Base-by-base conservation (phyloP, 75 land plant genomes). In the Chamaecyparis obtusa region DNA sequence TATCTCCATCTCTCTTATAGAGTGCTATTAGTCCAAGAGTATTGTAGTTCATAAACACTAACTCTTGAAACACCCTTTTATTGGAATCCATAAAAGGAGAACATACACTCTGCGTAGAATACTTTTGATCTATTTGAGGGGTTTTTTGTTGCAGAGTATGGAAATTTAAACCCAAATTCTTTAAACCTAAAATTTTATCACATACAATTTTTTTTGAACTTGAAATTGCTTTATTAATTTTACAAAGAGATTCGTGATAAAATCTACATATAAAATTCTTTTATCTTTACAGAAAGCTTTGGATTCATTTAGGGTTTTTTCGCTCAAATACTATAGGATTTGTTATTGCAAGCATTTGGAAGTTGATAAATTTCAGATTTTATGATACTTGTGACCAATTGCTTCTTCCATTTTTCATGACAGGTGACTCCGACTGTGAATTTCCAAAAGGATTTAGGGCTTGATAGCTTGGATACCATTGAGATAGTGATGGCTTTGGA, bases 401-500 rank as follows among this genome's bases (percentile, higher is more conserved):
- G 36, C 5, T 81, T 81, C 51, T 7, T 33, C 3, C 46, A 32
- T 51, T n/a, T 9, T 33, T 1, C 24, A 48, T 8, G 85, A n/a
- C 93, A 94, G 95, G 94, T 94, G 78, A 90, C 89, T 39, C 89
- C 5, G 48, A 51, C 86, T 64, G 80, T 87, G 44, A 89, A 90
- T 80, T 90, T 94, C 87, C 87, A 91, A 89, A 91, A 93, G 46
- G 95, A 94, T 87, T 84, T 94, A 85, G 95, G 95, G 41, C 87
- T 94, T 60, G 95, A 94, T 57, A 94, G 95, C 85, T 75, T 94
- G 87, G 95, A 94, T 84, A 91, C 74, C 41, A 92, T 95, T 71
- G 96, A 95, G 88, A 87, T 94, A 57, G 94, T 95, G 87, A 92
- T 95, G 93, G 95, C 94, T n/a, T 48, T 94, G 48, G 95, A 94